Evolutionary conservation across 2,329 filamentous ascomycete genomes (phyloP).

Genomic region (Cytospora leucostoma): DNA sequence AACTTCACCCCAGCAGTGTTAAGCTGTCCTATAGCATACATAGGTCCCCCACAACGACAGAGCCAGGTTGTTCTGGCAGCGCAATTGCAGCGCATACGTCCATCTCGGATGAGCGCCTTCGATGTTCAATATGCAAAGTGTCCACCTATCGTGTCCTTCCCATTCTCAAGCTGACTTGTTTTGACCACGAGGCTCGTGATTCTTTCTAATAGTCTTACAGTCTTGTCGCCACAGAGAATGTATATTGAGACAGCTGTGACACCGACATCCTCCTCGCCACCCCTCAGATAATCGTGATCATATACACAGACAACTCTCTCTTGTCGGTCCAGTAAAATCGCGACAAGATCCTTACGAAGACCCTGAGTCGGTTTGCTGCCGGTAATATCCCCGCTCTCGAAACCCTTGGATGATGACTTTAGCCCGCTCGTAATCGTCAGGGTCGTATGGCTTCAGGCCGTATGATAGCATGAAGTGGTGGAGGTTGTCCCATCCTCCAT

Average conservation of each 20-base stretch:
- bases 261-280: neutral
- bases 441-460: constrained; percentile 27
- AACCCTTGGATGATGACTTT: constrained; percentile 29
- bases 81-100: constrained; percentile 1
- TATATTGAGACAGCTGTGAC: constrained; percentile 3
- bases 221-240: neutral
- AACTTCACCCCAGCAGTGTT: constrained; percentile 7
- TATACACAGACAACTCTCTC: neutral
- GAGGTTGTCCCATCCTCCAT: constrained; percentile 27
- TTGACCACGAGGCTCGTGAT: constrained; percentile 21
- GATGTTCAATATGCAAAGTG: neutral
- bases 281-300: neutral
- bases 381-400: constrained; percentile 26
- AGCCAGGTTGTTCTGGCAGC: neutral
- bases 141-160: neutral
- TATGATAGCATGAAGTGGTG: constrained; percentile 29
- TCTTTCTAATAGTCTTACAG: constrained; percentile 7
- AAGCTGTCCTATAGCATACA: constrained; percentile 5
- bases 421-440: constrained; percentile 27
- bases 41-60: constrained; percentile 8
- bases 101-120: constrained; percentile 7
- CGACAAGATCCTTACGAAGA: constrained; percentile 10
- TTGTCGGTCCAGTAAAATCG: neutral
- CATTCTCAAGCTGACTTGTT: constrained; percentile 6
- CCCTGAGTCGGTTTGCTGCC: constrained; percentile 18